Percentiles rank a stretch among this genome's conserved stretches.
These are phyloP conservation scores for Nephelium lappaceum DNA, from an alignment of 345 rosid genomes.

Conservation along the genomic window DNA sequence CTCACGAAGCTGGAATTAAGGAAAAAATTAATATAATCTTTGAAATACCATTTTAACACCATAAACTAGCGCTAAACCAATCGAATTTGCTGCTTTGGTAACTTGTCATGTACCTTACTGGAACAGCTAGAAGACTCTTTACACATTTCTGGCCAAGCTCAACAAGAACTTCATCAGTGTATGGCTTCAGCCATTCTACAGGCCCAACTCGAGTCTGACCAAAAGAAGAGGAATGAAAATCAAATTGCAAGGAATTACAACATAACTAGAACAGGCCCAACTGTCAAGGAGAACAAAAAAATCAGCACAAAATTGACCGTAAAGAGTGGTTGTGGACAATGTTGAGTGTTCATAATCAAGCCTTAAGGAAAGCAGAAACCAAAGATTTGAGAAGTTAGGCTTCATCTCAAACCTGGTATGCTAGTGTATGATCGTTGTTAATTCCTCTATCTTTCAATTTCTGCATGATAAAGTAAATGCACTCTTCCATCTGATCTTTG, in stretches of 20 bases:
- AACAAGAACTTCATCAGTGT: conserved; percentile 90
- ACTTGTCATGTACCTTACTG: conserved; percentile 63
- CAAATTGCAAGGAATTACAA: neutral
- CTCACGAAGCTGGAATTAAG: conserved; percentile 73
- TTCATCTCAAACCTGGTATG: conserved; percentile 72
- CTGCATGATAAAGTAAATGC: conserved; percentile 78
- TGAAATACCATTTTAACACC: neutral
- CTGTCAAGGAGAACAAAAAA: neutral
- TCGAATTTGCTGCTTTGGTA: neutral
- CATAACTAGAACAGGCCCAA: neutral
- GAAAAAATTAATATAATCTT: neutral
- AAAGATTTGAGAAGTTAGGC: neutral
- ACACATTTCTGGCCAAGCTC: conserved; percentile 94
- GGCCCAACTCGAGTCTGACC: conserved; percentile 97
- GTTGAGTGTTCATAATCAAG: conserved; percentile 5
- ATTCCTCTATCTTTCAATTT: conserved; percentile 81
- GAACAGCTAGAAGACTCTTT: conserved; percentile 88
- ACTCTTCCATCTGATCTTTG: conserved; percentile 96
- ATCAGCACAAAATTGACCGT: neutral
- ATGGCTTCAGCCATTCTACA: conserved; percentile 93
- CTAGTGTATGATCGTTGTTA: conserved; percentile 68
- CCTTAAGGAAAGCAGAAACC: neutral
- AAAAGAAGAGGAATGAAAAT: neutral
- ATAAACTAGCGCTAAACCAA: neutral
- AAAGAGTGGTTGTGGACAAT: neutral